Evolutionary conservation across 2,329 filamentous ascomycete species (phyloP).

Genomic region (Xylaria sp.): DNA sequence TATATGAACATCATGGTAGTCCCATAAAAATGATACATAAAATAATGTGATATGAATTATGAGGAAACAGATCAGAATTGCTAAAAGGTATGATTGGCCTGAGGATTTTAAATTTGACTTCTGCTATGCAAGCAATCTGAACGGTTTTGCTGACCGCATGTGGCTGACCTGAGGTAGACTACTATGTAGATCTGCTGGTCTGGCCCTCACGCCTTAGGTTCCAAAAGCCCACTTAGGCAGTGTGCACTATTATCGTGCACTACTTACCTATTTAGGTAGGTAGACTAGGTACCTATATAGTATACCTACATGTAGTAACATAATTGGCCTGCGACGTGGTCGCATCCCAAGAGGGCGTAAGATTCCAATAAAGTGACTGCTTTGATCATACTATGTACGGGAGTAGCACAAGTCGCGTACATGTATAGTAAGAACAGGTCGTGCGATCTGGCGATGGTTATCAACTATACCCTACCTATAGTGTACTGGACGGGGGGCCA

Average conservation of each 20-base stretch:
- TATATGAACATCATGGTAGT: no score
- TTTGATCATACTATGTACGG: background rate
- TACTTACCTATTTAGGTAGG: no score
- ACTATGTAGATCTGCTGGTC: conserved; percentile 28
- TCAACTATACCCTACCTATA: conserved; percentile 1
- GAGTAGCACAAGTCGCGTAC: background rate
- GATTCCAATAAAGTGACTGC: background rate
- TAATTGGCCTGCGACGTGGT: background rate
- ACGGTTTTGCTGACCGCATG: conserved; percentile 17
- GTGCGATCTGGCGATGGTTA: conserved; percentile 9
- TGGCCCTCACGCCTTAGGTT: conserved; percentile 24
- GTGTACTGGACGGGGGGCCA: background rate
- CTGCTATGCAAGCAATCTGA: conserved; percentile 23
- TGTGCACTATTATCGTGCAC: background rate
- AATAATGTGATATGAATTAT: no score
- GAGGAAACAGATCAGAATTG: no score
- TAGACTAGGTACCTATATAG: no score
- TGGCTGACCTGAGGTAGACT: background rate
- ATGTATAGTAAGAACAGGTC: background rate
- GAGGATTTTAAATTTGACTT: no score
- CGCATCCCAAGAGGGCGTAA: background rate
- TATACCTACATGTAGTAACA: background rate
- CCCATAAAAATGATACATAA: no score
- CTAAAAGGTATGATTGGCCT: background rate
- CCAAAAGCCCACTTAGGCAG: background rate